Percentiles rank a stretch among this genome's conserved stretches.
phyloP scores from a whole-genome alignment of 2,329 filamentous ascomycete genomes.

The Botryosphaeria agaves region DNA sequence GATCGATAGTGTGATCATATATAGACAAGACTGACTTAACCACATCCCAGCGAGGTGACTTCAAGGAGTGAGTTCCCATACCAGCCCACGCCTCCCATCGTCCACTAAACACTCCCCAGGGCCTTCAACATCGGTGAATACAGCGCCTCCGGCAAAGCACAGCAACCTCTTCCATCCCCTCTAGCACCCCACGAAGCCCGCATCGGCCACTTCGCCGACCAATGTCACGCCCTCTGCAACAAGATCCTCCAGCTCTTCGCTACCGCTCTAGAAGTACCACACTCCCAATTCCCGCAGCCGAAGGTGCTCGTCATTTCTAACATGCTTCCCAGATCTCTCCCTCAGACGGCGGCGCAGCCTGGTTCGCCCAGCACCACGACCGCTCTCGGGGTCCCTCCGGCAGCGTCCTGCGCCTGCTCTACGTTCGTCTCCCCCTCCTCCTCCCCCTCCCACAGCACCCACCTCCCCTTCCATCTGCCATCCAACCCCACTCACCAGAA shows the following conservation, averaged over 20 bases:
- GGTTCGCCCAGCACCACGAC: constrained; percentile 46
- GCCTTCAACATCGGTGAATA: constrained; percentile 88
- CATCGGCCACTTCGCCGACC: constrained; percentile 47
- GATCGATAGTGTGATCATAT: too few relatives aligned
- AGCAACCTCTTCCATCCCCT: constrained; percentile 57
- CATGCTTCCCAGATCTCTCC: constrained; percentile 22
- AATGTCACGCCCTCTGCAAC: constrained; percentile 57
- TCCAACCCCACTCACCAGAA: background rate
- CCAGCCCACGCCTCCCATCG: too few relatives aligned
- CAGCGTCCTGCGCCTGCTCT: constrained; percentile 36
- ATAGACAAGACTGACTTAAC: background rate
- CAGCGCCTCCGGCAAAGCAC: constrained; percentile 43
- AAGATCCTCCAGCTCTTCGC: constrained; percentile 63
- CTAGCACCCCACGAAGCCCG: constrained; percentile 42
- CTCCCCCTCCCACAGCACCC: background rate
- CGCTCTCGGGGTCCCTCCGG: constrained; percentile 30
- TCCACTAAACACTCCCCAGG: constrained; percentile 28
- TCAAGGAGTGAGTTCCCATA: too few relatives aligned
- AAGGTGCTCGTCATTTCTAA: too few relatives aligned
- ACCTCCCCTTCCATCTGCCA: background rate
- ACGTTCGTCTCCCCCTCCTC: constrained; percentile 10
- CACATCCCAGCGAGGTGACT: constrained; percentile 49
- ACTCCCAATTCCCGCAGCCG: too few relatives aligned
- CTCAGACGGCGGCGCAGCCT: constrained; percentile 22
- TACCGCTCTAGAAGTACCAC: constrained; percentile 48